Conservation (phyloP, 495 filamentous ascomycete genomes). For the Sporormia fimetaria region DNA sequence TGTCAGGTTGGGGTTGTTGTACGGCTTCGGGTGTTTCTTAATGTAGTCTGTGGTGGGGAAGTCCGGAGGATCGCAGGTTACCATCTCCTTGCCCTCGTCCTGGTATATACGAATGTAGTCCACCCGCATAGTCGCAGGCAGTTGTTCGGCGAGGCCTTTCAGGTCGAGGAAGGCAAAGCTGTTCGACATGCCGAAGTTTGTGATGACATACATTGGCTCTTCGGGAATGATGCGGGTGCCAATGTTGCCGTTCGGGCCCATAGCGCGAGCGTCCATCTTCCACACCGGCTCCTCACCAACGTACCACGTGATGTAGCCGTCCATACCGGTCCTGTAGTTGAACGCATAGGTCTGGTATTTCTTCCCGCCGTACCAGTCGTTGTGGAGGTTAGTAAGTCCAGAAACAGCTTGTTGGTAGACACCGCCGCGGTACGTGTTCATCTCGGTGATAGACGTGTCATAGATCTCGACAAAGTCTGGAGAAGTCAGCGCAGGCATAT, state of each 20-base stretch:
- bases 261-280: conserved; percentile 52
- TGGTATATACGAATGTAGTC: conserved; percentile 73
- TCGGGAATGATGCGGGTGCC: conserved; percentile 56
- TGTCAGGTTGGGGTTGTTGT: conserved; percentile 56
- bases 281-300: conserved; percentile 55
- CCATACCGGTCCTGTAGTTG: conserved; percentile 56
- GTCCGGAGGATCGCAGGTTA: conserved; percentile 62
- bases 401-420: conserved; percentile 65
- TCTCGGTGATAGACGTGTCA: conserved; percentile 43
- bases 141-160: conserved; percentile 38
- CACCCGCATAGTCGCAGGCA: conserved; percentile 60
- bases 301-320: conserved; percentile 55
- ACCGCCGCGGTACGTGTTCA: conserved; percentile 59
- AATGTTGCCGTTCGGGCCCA: conserved; percentile 64
- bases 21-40: conserved; percentile 47
- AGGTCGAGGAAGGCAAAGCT: conserved; percentile 55
- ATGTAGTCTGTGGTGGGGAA: conserved; percentile 67
- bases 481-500: conserved; percentile 5
- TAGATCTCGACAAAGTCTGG: conserved; percentile 53
- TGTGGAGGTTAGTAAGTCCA: conserved; percentile 59
- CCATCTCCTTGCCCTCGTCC: conserved; percentile 42
- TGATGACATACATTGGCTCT: conserved; percentile 58
- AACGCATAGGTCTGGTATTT: conserved; percentile 62
- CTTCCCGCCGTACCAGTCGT: conserved; percentile 65
- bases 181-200: conserved; percentile 64